Conservation (phyloP, 208 protist genomes). For the Acanthamoeba sp. region DNA sequence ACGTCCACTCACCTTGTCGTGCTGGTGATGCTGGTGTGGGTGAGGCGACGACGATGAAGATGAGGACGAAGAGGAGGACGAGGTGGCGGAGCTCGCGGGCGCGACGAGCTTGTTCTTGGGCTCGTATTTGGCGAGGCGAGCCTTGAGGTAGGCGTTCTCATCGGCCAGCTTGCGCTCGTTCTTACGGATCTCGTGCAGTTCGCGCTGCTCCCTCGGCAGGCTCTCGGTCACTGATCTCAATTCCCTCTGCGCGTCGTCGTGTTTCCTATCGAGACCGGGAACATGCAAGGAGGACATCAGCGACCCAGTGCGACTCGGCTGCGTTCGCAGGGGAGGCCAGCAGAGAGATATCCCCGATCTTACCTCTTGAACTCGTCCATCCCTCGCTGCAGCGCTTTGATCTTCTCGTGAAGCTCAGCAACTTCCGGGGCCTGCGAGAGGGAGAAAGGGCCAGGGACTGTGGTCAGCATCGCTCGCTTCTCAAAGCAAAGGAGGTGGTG, state of each 20-base stretch:
- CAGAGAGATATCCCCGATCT: neutral
- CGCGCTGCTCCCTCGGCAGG: slow-evolving; percentile 24
- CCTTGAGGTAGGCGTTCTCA: neutral
- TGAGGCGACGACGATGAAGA: neutral
- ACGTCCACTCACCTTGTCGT: neutral
- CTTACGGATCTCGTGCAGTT: neutral
- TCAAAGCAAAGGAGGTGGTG: neutral
- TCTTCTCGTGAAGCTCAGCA: slow-evolving; percentile 16
- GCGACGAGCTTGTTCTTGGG: neutral
- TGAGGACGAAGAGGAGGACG: neutral
- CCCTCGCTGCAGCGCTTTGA: slow-evolving; percentile 1
- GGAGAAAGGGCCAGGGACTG: neutral
- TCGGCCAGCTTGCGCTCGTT: slow-evolving; percentile 48
- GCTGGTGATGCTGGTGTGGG: neutral
- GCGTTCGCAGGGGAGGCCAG: no score
- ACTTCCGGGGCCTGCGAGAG: neutral
- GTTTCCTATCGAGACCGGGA: neutral
- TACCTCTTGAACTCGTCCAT: slow-evolving; percentile 39
- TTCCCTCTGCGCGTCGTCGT: slow-evolving; percentile 38
- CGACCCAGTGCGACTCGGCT: neutral
- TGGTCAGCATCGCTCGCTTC: neutral
- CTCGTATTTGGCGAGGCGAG: slow-evolving; percentile 31
- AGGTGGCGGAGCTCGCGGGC: neutral
- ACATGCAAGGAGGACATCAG: neutral
- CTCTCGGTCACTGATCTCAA: slow-evolving; percentile 27